These are phyloP conservation scores for Monosporozyma aerobia DNA, from an alignment of 805 yeast genomes.

Conservation along the genomic window DNA sequence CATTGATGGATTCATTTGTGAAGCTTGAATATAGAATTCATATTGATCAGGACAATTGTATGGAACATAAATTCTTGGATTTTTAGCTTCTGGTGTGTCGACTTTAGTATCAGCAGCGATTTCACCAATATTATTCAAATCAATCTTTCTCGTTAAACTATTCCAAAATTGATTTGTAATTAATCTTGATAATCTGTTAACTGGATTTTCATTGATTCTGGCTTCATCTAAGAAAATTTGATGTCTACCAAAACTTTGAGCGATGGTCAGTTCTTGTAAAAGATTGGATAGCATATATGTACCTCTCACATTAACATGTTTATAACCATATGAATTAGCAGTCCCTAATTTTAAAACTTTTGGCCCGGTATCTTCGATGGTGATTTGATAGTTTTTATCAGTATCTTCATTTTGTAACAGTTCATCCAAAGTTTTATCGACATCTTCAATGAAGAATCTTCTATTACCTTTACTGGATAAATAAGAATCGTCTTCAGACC, in stretches of 20 bases:
- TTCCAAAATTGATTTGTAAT: conserved; percentile 77
- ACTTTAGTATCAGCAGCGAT: conserved; percentile 79
- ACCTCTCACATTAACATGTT: conserved; percentile 66
- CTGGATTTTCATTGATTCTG: conserved; percentile 81
- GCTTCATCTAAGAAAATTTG: conserved; percentile 76
- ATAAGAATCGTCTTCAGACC: conserved; percentile 44
- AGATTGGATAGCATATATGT: conserved; percentile 83
- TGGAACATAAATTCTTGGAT: conserved; percentile 76
- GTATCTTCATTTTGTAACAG: conserved; percentile 74
- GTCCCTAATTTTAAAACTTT: conserved; percentile 75
- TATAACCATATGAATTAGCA: conserved; percentile 74
- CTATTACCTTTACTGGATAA: conserved; percentile 31
- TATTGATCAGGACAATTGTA: conserved; percentile 58
- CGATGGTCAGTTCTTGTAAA: conserved; percentile 81
- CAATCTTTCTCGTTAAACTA: conserved; percentile 61
- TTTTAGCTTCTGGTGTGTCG: conserved; percentile 47
- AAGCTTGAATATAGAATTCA: conserved; percentile 51
- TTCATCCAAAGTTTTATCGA: conserved; percentile 61
- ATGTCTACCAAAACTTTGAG: conserved; percentile 68
- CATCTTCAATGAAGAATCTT: conserved; percentile 60
- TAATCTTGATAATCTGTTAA: conserved; percentile 60
- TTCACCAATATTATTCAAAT: conserved; percentile 47
- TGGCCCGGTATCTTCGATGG: conserved; percentile 79
- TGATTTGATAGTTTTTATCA: conserved; percentile 73
- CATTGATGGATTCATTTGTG: conserved; percentile 45